These are phyloP conservation scores for Phyllosticta citriasiana DNA, from an alignment of 2,329 filamentous ascomycete genomes.

Conservation along the genomic window DNA sequence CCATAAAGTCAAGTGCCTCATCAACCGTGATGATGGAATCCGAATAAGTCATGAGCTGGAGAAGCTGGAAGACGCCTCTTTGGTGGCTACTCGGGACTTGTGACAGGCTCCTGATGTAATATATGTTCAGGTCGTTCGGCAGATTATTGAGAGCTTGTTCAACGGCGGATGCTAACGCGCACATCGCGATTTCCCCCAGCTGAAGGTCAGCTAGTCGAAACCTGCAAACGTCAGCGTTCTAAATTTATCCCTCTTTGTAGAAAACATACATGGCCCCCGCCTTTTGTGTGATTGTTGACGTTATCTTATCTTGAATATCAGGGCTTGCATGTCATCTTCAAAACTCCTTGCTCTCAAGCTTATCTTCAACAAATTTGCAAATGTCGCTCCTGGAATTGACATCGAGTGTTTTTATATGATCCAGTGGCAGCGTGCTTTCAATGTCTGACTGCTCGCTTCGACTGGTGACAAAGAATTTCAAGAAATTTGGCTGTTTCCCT, in stretches of 20 bases:
- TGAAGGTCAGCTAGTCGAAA: neutral
- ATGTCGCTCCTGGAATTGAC: neutral
- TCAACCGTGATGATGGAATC: too few species aligned
- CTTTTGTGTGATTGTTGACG: neutral
- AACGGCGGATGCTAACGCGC: neutral
- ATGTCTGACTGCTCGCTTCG: neutral
- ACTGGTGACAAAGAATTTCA: neutral
- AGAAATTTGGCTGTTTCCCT: fast-evolving
- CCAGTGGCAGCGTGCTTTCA: neutral
- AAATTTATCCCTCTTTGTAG: neutral
- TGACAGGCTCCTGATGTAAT: neutral
- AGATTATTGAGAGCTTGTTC: neutral
- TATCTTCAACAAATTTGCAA: neutral
- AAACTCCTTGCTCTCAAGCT: neutral
- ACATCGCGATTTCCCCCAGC: neutral
- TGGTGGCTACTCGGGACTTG: neutral
- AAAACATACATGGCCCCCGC: neutral
- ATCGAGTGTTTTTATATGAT: neutral
- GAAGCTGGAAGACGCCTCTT: neutral
- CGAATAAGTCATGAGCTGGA: neutral
- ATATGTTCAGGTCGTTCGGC: neutral
- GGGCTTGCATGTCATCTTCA: neutral
- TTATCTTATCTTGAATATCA: neutral
- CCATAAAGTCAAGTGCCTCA: neutral
- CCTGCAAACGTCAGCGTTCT: neutral